phyloP scores from a whole-genome alignment of 2,329 filamentous ascomycete genomes.

The Colletotrichum tanaceti region DNA sequence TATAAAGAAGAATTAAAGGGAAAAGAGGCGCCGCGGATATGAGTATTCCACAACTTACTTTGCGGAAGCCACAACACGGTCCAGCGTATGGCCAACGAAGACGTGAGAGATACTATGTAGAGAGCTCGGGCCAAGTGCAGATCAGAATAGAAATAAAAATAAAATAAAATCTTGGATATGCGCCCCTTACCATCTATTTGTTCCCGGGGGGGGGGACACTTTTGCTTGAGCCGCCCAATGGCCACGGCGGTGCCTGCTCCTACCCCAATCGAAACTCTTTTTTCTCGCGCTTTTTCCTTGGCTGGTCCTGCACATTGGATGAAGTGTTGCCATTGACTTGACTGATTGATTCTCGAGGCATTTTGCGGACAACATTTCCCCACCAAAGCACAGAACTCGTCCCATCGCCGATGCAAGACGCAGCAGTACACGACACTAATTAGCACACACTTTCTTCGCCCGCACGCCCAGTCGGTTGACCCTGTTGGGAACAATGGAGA shows the following conservation, averaged over 20 bases:
- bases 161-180: neutral
- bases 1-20: neutral
- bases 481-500: constrained; percentile 2
- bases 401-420: constrained; percentile 31
- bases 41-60: neutral
- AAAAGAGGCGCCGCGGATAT: neutral
- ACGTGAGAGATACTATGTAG: no score
- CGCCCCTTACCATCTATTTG: neutral
- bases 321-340: neutral
- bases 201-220: neutral
- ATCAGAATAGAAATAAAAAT: neutral
- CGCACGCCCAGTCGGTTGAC: constrained; percentile 18
- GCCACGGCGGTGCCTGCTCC: constrained; percentile 29
- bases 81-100: constrained; percentile 11
- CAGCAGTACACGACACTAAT: no score
- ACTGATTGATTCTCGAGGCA: neutral
- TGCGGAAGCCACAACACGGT: neutral
- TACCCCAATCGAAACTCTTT: constrained; percentile 36
- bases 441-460: neutral
- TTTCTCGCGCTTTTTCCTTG: neutral
- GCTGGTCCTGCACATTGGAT: neutral
- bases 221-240: constrained; percentile 24
- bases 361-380: neutral
- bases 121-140: constrained; percentile 17
- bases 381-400: constrained; percentile 1